Conservation (phyloP, 331 rosid species). For the Quercus lobata region DNA sequence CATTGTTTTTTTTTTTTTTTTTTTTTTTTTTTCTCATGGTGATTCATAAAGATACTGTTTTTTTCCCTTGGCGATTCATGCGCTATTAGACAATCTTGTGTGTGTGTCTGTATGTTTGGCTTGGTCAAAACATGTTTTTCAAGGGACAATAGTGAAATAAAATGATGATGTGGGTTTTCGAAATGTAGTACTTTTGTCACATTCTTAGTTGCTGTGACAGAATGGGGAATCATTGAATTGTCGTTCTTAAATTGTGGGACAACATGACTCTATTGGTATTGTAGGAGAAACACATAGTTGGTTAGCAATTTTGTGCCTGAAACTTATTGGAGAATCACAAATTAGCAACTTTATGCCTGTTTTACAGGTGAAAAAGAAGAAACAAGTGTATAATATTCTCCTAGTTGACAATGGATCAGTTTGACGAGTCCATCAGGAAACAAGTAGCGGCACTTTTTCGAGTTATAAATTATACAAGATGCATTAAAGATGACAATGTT, state of each 20-base stretch:
- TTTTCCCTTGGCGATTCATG: neutral
- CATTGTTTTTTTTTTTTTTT: neutral
- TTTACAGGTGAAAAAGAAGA: slow-evolving; percentile 15
- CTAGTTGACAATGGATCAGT: slow-evolving; percentile 22
- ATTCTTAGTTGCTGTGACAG: neutral
- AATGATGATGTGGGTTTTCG: neutral
- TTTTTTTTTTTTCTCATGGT: neutral
- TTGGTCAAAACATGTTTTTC: neutral
- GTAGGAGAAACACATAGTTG: neutral
- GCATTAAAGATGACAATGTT: slow-evolving; percentile 36
- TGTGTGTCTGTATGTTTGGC: neutral
- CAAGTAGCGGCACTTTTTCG: slow-evolving; percentile 30
- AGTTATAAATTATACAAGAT: slow-evolving; percentile 14
- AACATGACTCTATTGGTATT: neutral
- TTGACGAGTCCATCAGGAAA: slow-evolving; percentile 36
- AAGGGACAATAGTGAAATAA: neutral
- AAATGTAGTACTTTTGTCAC: neutral
- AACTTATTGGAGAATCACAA: neutral
- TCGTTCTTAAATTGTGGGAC: neutral
- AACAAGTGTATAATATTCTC: neutral
- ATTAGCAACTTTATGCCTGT: neutral
- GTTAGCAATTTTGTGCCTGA: neutral
- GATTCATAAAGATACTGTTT: neutral
- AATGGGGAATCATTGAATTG: neutral
- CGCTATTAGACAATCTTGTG: neutral